Conservation (phyloP, 2,329 filamentous ascomycete genomes). For the Fusarium beomiforme region DNA sequence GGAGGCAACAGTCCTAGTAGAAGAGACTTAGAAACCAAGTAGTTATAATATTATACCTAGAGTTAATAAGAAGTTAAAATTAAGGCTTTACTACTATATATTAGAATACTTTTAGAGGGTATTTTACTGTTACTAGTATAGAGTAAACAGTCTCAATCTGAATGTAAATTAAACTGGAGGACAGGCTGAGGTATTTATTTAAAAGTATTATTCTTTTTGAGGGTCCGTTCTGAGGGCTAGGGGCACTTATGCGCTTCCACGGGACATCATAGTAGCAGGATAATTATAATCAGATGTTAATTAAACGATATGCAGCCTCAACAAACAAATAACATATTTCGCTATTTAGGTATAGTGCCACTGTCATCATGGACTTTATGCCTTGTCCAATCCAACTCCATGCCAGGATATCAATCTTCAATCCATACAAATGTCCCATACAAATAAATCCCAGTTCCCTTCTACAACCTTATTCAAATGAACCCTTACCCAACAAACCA, state of each 20-base stretch:
- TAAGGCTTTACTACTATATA: no score
- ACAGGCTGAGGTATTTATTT: no score
- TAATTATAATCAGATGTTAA: neutral
- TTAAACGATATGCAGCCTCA: neutral
- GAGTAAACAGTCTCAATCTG: no score
- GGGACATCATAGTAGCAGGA: neutral
- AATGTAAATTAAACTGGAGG: no score
- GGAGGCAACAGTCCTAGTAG: neutral
- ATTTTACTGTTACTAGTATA: no score
- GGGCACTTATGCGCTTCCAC: no score
- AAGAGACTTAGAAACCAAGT: neutral
- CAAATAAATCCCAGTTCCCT: slow-evolving; percentile 18
- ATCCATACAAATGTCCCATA: neutral
- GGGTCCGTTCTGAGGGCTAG: no score
- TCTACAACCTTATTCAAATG: slow-evolving; percentile 47
- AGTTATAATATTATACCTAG: no score
- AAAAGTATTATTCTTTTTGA: no score
- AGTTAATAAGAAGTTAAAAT: no score
- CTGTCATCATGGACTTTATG: slow-evolving; percentile 1
- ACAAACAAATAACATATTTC: neutral
- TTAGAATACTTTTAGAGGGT: no score
- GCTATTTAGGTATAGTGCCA: slow-evolving; percentile 4
- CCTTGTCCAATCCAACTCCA: slow-evolving; percentile 28
- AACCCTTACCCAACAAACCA: slow-evolving; percentile 66
- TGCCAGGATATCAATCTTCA: slow-evolving; percentile 3